These are phyloP conservation scores for Leptodermis oblonga DNA, from an alignment of 257 asterid species.

Conservation along the genomic window DNA sequence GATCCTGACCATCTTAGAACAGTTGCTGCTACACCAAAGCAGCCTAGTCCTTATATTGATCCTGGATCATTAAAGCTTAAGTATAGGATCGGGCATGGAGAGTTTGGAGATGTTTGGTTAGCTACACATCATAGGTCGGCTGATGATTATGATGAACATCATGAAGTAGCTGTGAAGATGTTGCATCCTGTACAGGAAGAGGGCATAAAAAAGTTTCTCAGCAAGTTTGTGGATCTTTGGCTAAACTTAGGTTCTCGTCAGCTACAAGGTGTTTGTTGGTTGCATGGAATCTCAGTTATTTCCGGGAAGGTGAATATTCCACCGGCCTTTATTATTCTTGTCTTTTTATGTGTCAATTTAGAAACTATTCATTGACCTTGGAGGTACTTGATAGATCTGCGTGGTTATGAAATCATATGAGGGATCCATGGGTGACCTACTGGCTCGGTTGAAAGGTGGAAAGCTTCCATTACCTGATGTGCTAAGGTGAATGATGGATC, in stretches of 20 bases:
- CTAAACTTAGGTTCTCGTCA: conserved; percentile 29
- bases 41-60: conserved; percentile 30
- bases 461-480: conserved; percentile 53
- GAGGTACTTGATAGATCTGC: conserved; percentile 42
- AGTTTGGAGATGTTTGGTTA: conserved; percentile 66
- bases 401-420: conserved; percentile 51
- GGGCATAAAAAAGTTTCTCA: conserved; percentile 27
- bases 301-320: conserved; percentile 32
- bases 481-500: conserved; percentile 36
- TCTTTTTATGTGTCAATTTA: neutral
- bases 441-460: conserved; percentile 47
- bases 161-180: conserved; percentile 64
- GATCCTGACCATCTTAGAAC: conserved; percentile 44
- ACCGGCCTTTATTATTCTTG: conserved; percentile 6
- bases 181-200: conserved; percentile 44
- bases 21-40: conserved; percentile 23
- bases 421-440: conserved; percentile 55
- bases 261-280: conserved; percentile 52
- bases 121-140: conserved; percentile 62
- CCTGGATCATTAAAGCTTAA: conserved; percentile 47
- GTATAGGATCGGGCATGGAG: conserved; percentile 62
- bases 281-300: conserved; percentile 54
- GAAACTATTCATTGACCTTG: neutral
- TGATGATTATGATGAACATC: conserved; percentile 50
- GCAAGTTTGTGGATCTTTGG: conserved; percentile 42